Percentiles rank a stretch among this genome's conserved stretches.
These are phyloP conservation scores for Boletus eberwhitei DNA, from an alignment of 768 basidiomycete species.

Conservation along the genomic window DNA sequence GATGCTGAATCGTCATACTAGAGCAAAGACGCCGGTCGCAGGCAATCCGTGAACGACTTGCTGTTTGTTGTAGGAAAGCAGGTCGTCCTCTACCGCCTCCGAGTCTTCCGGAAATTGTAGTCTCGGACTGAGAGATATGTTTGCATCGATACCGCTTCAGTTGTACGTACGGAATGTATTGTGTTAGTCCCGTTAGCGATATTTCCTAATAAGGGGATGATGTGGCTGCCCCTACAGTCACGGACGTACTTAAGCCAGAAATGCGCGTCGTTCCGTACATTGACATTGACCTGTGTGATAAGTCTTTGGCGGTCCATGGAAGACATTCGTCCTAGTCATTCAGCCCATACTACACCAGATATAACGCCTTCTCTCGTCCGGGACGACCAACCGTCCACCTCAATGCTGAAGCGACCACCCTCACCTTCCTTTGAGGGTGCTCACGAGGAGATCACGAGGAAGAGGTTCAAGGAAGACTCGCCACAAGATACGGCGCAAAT, in stretches of 20 bases:
- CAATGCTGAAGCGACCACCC: conserved; percentile 55
- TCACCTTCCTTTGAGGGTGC: conserved; percentile 55
- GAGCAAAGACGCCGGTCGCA: conserved; percentile 53
- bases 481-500: conserved; percentile 17
- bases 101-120: conserved; percentile 7
- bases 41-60: conserved; percentile 44
- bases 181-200: conserved; percentile 7
- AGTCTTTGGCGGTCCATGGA: conserved; percentile 19
- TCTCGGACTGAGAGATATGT: not conserved
- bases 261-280: conserved; percentile 14
- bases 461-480: conserved; percentile 56
- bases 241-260: conserved; percentile 21
- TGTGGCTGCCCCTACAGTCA: conserved; percentile 22
- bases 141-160: not conserved
- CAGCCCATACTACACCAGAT: not conserved
- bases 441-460: conserved; percentile 48
- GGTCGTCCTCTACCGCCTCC: conserved; percentile 44
- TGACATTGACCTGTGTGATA: conserved; percentile 19
- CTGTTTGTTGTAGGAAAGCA: conserved; percentile 45
- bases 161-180: not conserved
- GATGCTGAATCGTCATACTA: conserved; percentile 22
- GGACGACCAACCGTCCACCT: conserved; percentile 16
- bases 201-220: conserved; percentile 23
- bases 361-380: conserved; percentile 5
- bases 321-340: not conserved